phyloP scores from a whole-genome alignment of 352 stramenopile genomes.

The Globisporangium iwayamae region DNA sequence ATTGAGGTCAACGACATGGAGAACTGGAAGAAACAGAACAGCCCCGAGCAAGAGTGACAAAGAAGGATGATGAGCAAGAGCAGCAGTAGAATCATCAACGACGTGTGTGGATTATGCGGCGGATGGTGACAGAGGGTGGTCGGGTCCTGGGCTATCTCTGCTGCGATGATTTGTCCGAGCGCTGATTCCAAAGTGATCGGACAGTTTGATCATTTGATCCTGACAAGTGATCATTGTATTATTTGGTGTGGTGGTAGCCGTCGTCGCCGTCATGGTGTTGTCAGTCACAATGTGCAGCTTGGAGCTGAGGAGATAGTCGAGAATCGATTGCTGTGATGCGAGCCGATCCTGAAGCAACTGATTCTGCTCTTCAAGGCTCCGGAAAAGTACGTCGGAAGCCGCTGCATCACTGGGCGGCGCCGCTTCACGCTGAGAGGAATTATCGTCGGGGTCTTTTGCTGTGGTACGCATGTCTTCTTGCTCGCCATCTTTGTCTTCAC shows the following conservation, averaged over 20 bases:
- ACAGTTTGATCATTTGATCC: conserved; percentile 6
- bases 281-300: conserved; percentile 22
- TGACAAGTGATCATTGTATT: background rate
- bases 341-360: conserved; percentile 28
- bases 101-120: background rate
- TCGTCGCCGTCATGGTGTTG: background rate
- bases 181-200: background rate
- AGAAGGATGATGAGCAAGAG: background rate
- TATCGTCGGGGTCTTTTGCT: background rate
- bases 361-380: conserved; percentile 30
- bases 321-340: conserved; percentile 29
- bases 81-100: background rate
- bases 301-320: conserved; percentile 26
- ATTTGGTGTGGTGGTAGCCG: background rate
- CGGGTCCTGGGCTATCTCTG: background rate
- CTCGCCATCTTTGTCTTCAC: conserved; percentile 13
- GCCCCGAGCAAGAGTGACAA: background rate
- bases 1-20: conserved; percentile 47
- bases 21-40: conserved; percentile 31
- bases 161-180: background rate
- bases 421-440: background rate
- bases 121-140: background rate
- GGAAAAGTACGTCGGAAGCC: background rate
- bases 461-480: background rate
- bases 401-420: background rate